Conservation (phyloP, 768 basidiomycete species). For the Auriculariales sp. region DNA sequence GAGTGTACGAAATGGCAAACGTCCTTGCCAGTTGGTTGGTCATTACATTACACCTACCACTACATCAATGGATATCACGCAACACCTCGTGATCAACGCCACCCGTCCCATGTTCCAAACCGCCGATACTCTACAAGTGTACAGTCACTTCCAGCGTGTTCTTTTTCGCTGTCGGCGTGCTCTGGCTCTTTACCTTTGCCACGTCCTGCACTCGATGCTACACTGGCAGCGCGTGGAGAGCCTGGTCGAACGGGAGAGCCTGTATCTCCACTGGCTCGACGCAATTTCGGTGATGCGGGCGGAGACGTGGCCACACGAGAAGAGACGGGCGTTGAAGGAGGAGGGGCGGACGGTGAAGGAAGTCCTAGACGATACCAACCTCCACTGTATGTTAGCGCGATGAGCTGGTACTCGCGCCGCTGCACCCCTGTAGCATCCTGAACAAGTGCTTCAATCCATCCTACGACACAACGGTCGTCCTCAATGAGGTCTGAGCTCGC, state of each 20-base stretch:
- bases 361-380: conserved; percentile 81
- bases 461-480: conserved; percentile 75
- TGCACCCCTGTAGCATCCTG: conserved; percentile 20
- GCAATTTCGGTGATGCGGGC: conserved; percentile 11
- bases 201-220: neutral
- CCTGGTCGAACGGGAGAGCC: neutral
- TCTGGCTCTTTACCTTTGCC: neutral
- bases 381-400: conserved; percentile 79
- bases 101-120: neutral
- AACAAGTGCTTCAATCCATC: conserved; percentile 54
- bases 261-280: neutral
- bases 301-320: conserved; percentile 23
- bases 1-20: conserved; percentile 49
- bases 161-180: neutral
- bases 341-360: conserved; percentile 18
- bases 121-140: neutral
- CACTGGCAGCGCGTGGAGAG: neutral
- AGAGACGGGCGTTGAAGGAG: conserved; percentile 6
- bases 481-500: conserved; percentile 40
- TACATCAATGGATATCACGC: too few relatives aligned
- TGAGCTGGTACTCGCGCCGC: conserved; percentile 41
- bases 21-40: conserved; percentile 31
- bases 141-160: neutral
- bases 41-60: too few relatives aligned
- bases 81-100: neutral